Percentiles rank a stretch among this genome's conserved stretches.
Evolutionary conservation across 768 basidiomycete genomes (phyloP).

Genomic region (Auricularia cornea): DNA sequence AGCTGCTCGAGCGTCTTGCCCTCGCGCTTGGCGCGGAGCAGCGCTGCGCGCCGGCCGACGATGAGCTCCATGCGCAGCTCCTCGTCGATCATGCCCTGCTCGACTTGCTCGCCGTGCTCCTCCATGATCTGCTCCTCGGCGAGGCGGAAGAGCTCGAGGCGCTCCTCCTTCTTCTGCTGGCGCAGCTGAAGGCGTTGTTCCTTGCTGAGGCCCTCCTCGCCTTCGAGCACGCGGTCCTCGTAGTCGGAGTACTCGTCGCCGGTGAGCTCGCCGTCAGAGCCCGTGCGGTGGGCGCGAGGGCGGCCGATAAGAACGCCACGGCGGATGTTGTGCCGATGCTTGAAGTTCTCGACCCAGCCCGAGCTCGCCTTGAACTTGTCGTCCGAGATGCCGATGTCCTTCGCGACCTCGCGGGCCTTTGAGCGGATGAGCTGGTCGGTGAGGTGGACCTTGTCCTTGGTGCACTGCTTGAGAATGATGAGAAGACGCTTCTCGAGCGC

Average conservation of each 20-base stretch:
- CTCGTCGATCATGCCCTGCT: not conserved
- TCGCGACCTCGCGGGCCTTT: constrained; percentile 62
- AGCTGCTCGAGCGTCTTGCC: not conserved
- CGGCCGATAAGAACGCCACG: constrained; percentile 33
- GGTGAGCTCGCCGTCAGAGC: not conserved
- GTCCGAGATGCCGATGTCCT: constrained; percentile 44
- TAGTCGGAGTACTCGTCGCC: not conserved
- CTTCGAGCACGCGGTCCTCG: not conserved
- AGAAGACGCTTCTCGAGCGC: constrained; percentile 60
- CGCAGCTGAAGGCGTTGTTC: not conserved
- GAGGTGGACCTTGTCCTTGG: constrained; percentile 35
- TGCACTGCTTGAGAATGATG: constrained; percentile 50
- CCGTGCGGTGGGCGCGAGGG: not conserved
- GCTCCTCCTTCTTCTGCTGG: not conserved
- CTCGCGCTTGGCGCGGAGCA: not conserved
- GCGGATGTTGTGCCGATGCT: constrained; percentile 68
- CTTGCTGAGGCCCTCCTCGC: not conserved
- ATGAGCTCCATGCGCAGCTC: not conserved
- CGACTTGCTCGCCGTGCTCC: not conserved
- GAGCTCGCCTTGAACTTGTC: constrained; percentile 87
- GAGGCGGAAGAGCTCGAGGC: not conserved
- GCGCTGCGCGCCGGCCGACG: not conserved
- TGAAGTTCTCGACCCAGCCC: constrained; percentile 91
- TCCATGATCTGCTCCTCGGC: constrained; percentile 1
- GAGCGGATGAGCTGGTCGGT: constrained; percentile 58